Evolutionary conservation across 2,329 filamentous ascomycete species (phyloP).

Genomic region (Helicocarpus griseus): DNA sequence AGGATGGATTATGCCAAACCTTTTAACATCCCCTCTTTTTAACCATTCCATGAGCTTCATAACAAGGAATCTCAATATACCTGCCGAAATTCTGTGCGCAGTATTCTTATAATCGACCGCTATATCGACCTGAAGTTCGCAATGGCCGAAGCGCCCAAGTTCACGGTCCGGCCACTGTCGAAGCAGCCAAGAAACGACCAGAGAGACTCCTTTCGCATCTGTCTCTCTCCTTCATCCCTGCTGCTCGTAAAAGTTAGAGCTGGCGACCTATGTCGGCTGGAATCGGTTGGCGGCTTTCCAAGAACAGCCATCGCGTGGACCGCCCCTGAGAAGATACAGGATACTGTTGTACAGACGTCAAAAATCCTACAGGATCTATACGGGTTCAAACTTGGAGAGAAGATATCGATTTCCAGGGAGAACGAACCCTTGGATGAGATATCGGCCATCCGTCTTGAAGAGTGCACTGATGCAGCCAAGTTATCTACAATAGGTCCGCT

Average conservation of each 20-base stretch:
- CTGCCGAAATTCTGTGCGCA: background rate
- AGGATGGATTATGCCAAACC: no score
- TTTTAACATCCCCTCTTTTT: no score
- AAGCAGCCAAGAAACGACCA: conserved; percentile 38
- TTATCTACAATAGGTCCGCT: conserved; percentile 16
- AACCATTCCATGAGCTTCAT: no score
- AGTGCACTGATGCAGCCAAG: conserved; percentile 41
- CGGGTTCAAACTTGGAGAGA: conserved; percentile 61
- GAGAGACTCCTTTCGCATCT: conserved; percentile 51
- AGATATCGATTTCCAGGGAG: conserved; percentile 51
- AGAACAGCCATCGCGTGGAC: conserved; percentile 55
- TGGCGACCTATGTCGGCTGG: conserved; percentile 47
- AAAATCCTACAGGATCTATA: conserved; percentile 64
- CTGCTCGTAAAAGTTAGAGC: conserved; percentile 44
- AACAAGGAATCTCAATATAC: no score
- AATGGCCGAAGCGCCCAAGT: conserved; percentile 33
- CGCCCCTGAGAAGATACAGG: conserved; percentile 52
- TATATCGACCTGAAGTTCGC: background rate
- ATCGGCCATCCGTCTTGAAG: conserved; percentile 50
- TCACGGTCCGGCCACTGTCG: conserved; percentile 47
- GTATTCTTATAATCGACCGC: background rate
- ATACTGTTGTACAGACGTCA: conserved; percentile 61
- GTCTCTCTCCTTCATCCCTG: conserved; percentile 47
- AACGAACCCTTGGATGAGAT: conserved; percentile 45
- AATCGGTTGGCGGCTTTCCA: conserved; percentile 20